Evolutionary conservation across 1,284 basidiomycete species (phyloP), one percentile per base, ranked within the genome.

Genomic region (Flammula alnicola): DNA sequence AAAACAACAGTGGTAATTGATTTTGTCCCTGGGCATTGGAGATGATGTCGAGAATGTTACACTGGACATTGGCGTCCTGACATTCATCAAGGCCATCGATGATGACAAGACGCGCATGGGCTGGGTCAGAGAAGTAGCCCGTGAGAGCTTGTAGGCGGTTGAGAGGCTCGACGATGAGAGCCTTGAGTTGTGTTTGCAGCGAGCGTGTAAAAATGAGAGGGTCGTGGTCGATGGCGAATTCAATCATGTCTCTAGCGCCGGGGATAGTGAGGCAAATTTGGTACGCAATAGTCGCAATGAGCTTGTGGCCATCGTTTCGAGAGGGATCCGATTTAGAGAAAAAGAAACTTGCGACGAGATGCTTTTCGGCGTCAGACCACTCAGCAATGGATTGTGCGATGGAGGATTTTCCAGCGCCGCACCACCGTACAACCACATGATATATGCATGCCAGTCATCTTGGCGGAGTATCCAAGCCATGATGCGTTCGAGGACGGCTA

Each of bases 371-470:
- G 5, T n/a, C 3, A 25, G 19, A 49, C 4, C 6, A 12, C 16
- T 54, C 52, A 8, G 38, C 47, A 9, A 49, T 42, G 11, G 35
- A 39, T 14, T 42, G 43, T 2, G 38, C 37, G 10, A 49, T 37
- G n/a, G 52, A 29, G 2, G 52, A 46, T 37, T 54, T 54, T 20
- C 52, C 52, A 7, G 37, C 29, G 7, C 52, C 47, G 52, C 52
- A 1, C 37, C 16, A 1, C 49, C 42, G 12, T 37, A 27, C 1
- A 49, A 12, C 44, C 44, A 46, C 25, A 48, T 23, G 36, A 45
- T 32, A 7, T 10, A 29, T 8, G 20, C 12, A 8, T 39, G 10
- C 17, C 12, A 17, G n/a, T 35, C 30, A 16, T 26, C 26, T 4
- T 17, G 5, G n/a, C 30, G 19, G 3, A 11, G 11, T 2, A 51